Evolutionary conservation across 495 filamentous ascomycete species (phyloP).

Genomic region (Aspergillus coremiiformis): DNA sequence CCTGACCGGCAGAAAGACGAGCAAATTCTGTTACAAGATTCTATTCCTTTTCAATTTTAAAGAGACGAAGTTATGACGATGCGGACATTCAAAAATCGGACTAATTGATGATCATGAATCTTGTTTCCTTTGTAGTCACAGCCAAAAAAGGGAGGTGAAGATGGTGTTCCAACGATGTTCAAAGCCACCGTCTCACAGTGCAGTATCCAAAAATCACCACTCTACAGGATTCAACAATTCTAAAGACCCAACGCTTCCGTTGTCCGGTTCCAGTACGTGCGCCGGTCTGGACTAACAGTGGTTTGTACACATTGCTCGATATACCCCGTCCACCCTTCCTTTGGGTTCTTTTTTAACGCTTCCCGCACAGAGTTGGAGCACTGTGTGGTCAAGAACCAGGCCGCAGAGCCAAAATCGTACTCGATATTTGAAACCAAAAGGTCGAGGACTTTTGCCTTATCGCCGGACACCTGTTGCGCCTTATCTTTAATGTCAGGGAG

Average conservation of each 20-base stretch:
- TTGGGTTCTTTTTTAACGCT: conserved; percentile 41
- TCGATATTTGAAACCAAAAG: conserved; percentile 50
- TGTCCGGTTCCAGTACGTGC: conserved; percentile 48
- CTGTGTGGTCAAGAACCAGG: conserved; percentile 67
- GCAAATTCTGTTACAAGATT: neutral
- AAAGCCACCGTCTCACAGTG: neutral
- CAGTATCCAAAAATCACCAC: neutral
- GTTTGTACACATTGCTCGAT: conserved; percentile 57
- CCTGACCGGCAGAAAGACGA: neutral
- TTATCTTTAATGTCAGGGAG: conserved; percentile 41
- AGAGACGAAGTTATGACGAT: conserved; percentile 8
- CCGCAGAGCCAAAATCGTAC: conserved; percentile 64
- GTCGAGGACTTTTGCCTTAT: conserved; percentile 44
- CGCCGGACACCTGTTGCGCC: conserved; percentile 27
- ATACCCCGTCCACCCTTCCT: conserved; percentile 56
- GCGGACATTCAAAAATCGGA: conserved; percentile 3
- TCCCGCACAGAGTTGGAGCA: conserved; percentile 43
- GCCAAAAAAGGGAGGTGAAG: neutral
- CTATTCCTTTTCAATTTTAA: neutral
- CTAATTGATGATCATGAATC: neutral
- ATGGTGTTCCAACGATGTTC: neutral
- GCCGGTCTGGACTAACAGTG: conserved; percentile 39
- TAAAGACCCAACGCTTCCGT: conserved; percentile 28
- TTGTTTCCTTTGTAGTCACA: neutral
- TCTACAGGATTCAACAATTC: neutral